A percentile compares a stretch with the other conserved stretches of the same genome.
phyloP scores from a whole-genome alignment of 1,284 basidiomycete species.

The Rhodotorula sp. region DNA sequence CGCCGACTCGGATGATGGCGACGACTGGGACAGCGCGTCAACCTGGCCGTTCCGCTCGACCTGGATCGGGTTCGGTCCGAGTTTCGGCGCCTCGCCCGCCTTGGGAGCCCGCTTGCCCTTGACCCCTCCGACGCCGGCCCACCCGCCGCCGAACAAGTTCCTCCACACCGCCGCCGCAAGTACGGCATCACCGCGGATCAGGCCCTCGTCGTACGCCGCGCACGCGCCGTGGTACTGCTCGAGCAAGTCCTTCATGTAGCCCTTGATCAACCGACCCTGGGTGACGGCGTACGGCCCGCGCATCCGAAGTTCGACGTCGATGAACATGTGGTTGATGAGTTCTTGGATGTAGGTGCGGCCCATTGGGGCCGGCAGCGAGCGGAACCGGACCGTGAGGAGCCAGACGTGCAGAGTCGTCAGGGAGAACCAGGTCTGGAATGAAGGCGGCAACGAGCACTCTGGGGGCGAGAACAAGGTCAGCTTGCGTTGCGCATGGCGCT shows the following conservation, averaged over 20 bases:
- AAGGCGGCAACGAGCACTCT: slow-evolving; percentile 86
- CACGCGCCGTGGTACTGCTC: slow-evolving; percentile 88
- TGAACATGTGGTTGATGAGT: slow-evolving; percentile 92
- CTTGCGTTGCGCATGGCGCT: background rate
- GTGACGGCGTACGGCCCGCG: slow-evolving; percentile 66
- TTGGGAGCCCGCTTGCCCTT: slow-evolving; percentile 44
- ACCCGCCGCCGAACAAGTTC: slow-evolving; percentile 67
- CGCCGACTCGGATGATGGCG: too few relatives aligned
- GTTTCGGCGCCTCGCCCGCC: slow-evolving; percentile 59
- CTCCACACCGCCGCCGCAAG: slow-evolving; percentile 88
- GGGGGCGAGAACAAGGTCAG: background rate
- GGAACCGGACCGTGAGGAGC: slow-evolving; percentile 81
- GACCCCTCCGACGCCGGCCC: slow-evolving; percentile 52
- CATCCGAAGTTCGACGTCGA: slow-evolving; percentile 89
- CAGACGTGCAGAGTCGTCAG: slow-evolving; percentile 91
- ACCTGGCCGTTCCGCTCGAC: slow-evolving; percentile 8
- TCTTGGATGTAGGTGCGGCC: slow-evolving; percentile 70
- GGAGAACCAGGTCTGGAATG: slow-evolving; percentile 97
- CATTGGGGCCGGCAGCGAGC: slow-evolving; percentile 69
- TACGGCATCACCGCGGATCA: slow-evolving; percentile 69
- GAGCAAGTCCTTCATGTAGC: slow-evolving; percentile 84
- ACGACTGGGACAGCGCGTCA: slow-evolving; percentile 3
- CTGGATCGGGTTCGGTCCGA: slow-evolving; percentile 35
- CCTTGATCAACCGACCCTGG: slow-evolving; percentile 75
- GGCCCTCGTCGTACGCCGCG: slow-evolving; percentile 75